phyloP scores from a whole-genome alignment of 2,329 filamentous ascomycete species.

The Epichloe scottii region DNA sequence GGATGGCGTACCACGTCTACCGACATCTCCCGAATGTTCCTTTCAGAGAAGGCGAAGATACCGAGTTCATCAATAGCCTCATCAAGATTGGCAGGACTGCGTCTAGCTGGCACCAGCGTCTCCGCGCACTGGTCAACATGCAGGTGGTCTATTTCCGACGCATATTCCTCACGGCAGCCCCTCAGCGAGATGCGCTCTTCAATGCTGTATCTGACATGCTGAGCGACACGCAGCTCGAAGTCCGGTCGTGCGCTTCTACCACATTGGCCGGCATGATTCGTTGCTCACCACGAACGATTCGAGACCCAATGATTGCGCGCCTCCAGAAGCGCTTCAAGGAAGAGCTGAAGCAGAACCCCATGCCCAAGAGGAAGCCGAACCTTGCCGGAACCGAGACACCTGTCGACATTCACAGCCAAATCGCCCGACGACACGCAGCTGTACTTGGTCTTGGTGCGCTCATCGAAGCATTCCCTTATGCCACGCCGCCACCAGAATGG shows the following conservation, averaged over 20 bases:
- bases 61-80: constrained; percentile 70
- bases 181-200: constrained; percentile 71
- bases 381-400: constrained; percentile 54
- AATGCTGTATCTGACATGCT: constrained; percentile 94
- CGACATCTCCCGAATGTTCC: constrained; percentile 92
- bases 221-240: constrained; percentile 80
- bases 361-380: constrained; percentile 60
- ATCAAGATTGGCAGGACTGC: constrained; percentile 80
- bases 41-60: constrained; percentile 75
- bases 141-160: constrained; percentile 97
- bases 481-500: constrained; percentile 83
- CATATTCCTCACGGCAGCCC: constrained; percentile 68
- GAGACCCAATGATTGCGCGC: constrained; percentile 61
- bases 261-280: constrained; percentile 96
- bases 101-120: constrained; percentile 85
- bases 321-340: constrained; percentile 71
- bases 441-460: constrained; percentile 83
- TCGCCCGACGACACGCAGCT: constrained; percentile 76
- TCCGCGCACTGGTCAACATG: constrained; percentile 93
- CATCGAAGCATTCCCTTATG: constrained; percentile 92
- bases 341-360: constrained; percentile 68
- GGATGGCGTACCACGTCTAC: constrained; percentile 91
- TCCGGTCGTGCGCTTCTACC: constrained; percentile 81
- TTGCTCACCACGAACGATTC: constrained; percentile 73
- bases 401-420: constrained; percentile 59